phyloP scores from a whole-genome alignment of 108 stramenopile species.

The Skeletonema potamos region DNA sequence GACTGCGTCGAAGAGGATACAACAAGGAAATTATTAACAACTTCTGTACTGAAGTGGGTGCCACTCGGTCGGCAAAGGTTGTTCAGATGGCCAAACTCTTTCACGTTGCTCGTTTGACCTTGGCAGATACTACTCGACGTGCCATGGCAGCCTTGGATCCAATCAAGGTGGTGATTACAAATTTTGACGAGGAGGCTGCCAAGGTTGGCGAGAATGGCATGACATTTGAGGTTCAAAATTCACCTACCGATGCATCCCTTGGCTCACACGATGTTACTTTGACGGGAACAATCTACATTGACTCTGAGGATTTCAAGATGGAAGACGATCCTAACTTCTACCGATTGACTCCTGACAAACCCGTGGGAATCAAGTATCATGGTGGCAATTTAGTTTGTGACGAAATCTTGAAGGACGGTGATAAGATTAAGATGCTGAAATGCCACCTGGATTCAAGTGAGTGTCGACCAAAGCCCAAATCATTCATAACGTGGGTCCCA shows the following conservation, averaged over 20 bases:
- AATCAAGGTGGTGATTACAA: slow-evolving; percentile 77
- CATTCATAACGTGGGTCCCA: slow-evolving; percentile 82
- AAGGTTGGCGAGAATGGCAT: slow-evolving; percentile 42
- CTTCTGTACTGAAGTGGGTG: slow-evolving; percentile 97
- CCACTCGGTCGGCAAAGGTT: slow-evolving; percentile 89
- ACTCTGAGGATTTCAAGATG: slow-evolving; percentile 86
- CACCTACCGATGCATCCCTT: slow-evolving; percentile 79
- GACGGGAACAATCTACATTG: slow-evolving; percentile 86
- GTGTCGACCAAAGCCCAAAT: slow-evolving; percentile 74
- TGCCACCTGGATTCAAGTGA: slow-evolving; percentile 71
- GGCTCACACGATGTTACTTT: slow-evolving; percentile 86
- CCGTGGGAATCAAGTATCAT: slow-evolving; percentile 91
- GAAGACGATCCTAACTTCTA: slow-evolving; percentile 84
- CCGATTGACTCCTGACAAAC: slow-evolving; percentile 93
- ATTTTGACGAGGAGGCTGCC: slow-evolving; percentile 64
- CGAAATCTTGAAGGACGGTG: slow-evolving; percentile 51
- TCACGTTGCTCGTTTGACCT: slow-evolving; percentile 61
- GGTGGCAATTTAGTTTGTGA: slow-evolving; percentile 82
- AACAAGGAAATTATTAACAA: slow-evolving; percentile 90
- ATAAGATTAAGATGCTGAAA: slow-evolving; percentile 54
- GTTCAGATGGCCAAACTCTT: slow-evolving; percentile 88
- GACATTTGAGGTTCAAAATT: slow-evolving; percentile 76
- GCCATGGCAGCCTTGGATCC: slow-evolving; percentile 93
- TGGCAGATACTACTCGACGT: slow-evolving; percentile 72
- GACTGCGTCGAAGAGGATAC: slow-evolving; percentile 95